Conservation (phyloP, 2,329 filamentous ascomycete genomes). For the Pleurostoma richardsiae region DNA sequence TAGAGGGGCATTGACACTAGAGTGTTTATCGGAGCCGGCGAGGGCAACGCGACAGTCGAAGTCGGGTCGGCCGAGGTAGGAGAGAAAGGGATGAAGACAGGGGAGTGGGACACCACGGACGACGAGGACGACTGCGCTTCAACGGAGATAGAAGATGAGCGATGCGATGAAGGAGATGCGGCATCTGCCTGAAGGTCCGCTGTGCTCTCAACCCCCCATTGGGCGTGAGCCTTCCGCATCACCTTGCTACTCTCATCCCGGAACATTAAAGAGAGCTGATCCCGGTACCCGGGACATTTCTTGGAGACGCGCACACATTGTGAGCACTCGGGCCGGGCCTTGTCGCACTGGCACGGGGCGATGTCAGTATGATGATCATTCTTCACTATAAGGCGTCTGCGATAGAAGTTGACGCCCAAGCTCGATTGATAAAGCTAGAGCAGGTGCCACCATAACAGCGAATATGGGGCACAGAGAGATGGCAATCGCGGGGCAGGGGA, state of each 20-base stretch:
- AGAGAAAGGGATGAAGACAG: neutral
- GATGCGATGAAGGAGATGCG: constrained; percentile 13
- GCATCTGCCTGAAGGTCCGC: constrained; percentile 6
- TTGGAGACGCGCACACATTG: constrained; percentile 57
- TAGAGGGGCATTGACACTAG: neutral
- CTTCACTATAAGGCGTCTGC: neutral
- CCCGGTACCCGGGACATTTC: constrained; percentile 59
- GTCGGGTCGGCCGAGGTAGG: too few species aligned
- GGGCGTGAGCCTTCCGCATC: constrained; percentile 51
- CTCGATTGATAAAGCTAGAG: too few species aligned
- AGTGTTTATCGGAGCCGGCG: neutral
- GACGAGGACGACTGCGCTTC: constrained; percentile 10
- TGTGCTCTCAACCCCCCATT: constrained; percentile 31
- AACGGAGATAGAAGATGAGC: constrained; percentile 10
- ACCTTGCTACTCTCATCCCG: constrained; percentile 62
- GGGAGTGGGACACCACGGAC: constrained; percentile 9
- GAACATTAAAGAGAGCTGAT: constrained; percentile 61
- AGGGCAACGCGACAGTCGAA: neutral
- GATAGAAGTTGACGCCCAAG: too few species aligned
- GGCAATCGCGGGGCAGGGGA: neutral
- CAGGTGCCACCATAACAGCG: too few species aligned
- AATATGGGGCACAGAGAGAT: neutral
- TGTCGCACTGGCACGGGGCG: constrained; percentile 46
- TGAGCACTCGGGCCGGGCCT: constrained; percentile 53
- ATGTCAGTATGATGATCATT: constrained; percentile 1